phyloP scores from a whole-genome alignment of 768 basidiomycete species.

The Leccinellum luteum region DNA sequence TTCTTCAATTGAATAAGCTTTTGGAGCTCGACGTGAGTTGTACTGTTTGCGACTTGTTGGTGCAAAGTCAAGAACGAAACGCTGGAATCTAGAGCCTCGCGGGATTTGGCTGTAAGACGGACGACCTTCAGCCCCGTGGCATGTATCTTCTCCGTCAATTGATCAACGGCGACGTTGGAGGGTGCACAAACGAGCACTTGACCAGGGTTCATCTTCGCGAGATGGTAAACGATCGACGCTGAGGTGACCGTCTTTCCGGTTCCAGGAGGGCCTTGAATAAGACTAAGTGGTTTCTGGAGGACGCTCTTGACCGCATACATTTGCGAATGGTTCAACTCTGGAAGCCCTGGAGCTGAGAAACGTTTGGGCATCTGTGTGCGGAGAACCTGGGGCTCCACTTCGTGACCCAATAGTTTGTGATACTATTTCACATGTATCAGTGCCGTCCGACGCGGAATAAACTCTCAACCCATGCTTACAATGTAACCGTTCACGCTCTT shows the following conservation, averaged over 20 bases:
- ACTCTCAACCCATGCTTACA: conserved; percentile 45
- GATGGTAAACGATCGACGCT: conserved; percentile 96
- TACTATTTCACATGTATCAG: conserved; percentile 54
- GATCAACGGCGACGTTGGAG: conserved; percentile 98
- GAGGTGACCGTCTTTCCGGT: conserved; percentile 99
- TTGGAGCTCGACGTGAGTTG: conserved; percentile 93
- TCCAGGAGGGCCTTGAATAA: conserved; percentile 98
- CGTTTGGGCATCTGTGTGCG: conserved; percentile 94
- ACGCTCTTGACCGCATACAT: conserved; percentile 99
- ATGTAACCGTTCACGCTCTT: conserved; percentile 99
- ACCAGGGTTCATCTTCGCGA: conserved; percentile 99
- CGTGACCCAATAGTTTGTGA: conserved; percentile 97
- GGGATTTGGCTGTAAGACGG: conserved; percentile 95
- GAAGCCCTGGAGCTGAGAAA: conserved; percentile 95
- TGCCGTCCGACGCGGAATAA: background rate
- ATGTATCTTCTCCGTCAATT: conserved; percentile 98
- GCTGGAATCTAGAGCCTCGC: conserved; percentile 96
- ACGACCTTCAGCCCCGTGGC: conserved; percentile 99
- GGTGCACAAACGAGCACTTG: conserved; percentile 99
- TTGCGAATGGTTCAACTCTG: conserved; percentile 98
- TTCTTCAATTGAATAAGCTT: conserved; percentile 98
- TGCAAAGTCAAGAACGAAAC: conserved; percentile 93
- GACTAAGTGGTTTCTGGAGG: conserved; percentile 92
- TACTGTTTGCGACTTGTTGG: conserved; percentile 95
- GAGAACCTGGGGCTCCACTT: conserved; percentile 90